Evolutionary conservation across 495 filamentous ascomycete species (phyloP).

Genomic region (Hypoxylon lienhwacheense): DNA sequence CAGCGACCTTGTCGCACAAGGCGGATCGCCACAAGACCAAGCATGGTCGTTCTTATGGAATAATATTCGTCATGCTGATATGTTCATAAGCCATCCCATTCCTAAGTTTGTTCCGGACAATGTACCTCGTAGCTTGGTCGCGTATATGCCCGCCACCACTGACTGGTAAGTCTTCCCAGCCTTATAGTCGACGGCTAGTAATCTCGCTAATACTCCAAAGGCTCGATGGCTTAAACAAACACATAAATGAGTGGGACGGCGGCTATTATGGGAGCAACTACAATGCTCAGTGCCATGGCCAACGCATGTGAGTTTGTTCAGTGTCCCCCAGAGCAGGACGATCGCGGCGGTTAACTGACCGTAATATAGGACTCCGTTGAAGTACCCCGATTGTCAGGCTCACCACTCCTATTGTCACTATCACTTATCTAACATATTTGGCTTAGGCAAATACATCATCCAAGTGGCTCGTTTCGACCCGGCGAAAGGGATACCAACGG

Average conservation of each 20-base stretch:
- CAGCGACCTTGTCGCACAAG: constrained; percentile 65
- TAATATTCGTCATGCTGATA: constrained; percentile 68
- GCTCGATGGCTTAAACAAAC: constrained; percentile 87
- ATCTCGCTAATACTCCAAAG: constrained; percentile 37
- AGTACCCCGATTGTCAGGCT: constrained; percentile 62
- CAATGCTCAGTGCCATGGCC: constrained; percentile 62
- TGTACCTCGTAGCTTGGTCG: constrained; percentile 67
- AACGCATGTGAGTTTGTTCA: constrained; percentile 53
- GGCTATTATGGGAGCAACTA: constrained; percentile 78
- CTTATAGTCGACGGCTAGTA: neutral
- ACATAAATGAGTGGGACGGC: constrained; percentile 70
- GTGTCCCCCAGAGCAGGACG: neutral
- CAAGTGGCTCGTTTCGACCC: constrained; percentile 89
- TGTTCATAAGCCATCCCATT: constrained; percentile 86
- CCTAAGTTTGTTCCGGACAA: constrained; percentile 71
- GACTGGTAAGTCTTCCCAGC: constrained; percentile 62
- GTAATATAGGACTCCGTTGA: constrained; percentile 61
- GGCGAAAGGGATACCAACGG: constrained; percentile 80
- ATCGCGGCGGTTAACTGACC: constrained; percentile 1
- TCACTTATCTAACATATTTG: neutral
- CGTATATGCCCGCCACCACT: constrained; percentile 80
- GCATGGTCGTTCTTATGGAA: constrained; percentile 80
- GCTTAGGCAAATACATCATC: constrained; percentile 69
- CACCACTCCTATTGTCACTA: neutral
- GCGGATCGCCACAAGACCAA: constrained; percentile 68